Percentiles rank a stretch among this genome's conserved stretches.
Evolutionary conservation across 176 grass and related monocot genomes (phyloP).

Genomic region (Carex pumila): DNA sequence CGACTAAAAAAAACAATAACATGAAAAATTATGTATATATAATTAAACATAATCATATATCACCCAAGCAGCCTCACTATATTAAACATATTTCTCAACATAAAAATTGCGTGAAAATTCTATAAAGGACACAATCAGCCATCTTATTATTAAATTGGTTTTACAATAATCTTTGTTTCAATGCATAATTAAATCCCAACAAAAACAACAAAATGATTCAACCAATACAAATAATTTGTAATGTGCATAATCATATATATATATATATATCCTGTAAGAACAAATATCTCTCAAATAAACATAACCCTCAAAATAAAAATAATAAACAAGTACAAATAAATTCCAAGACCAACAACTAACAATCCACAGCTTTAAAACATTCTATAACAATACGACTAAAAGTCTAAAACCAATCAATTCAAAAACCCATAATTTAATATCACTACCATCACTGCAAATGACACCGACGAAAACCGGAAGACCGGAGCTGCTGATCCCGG

Average conservation of each 20-base stretch:
- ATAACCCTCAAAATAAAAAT: neutral
- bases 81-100: neutral
- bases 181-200: neutral
- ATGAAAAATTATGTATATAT: neutral
- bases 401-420: slow-evolving; percentile 8
- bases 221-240: neutral
- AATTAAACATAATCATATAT: neutral
- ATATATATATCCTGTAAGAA: neutral
- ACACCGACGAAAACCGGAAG: neutral
- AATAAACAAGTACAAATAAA: neutral
- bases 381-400: neutral
- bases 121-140: too few relatives aligned
- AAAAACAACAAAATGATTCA: neutral
- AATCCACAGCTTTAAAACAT: neutral
- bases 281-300: neutral
- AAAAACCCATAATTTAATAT: slow-evolving; percentile 8
- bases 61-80: neutral
- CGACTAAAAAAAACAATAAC: neutral
- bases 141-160: too few relatives aligned
- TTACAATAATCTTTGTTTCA: neutral
- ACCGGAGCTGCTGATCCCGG: neutral
- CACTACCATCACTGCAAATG: neutral
- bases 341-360: neutral
- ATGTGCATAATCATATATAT: neutral
- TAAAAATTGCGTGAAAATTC: neutral